Conservation (phyloP, 345 rosid genomes). For the Aethionema arabicum region DNA sequence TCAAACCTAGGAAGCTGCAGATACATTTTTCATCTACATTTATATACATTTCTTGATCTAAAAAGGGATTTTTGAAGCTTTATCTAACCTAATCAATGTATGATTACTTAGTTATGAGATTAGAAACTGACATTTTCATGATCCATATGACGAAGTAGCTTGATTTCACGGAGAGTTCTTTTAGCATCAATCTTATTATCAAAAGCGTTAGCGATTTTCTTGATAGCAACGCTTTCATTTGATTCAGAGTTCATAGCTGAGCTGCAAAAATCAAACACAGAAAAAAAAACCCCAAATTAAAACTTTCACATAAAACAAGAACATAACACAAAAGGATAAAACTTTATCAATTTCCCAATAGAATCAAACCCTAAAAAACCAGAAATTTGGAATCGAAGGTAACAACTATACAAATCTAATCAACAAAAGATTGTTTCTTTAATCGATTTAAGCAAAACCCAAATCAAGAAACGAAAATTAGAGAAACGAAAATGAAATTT, state of each 20-base stretch:
- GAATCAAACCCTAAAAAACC: not conserved
- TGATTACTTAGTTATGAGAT: not conserved
- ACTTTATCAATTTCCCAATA: not conserved
- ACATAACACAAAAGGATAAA: constrained; percentile 18
- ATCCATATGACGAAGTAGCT: constrained; percentile 99
- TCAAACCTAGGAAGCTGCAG: not conserved
- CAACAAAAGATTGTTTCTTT: not conserved
- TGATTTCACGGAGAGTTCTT: constrained; percentile 99
- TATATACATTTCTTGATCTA: not conserved
- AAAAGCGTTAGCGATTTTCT: constrained; percentile 98
- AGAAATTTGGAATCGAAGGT: constrained; percentile 17
- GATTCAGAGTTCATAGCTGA: constrained; percentile 94
- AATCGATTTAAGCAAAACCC: not conserved
- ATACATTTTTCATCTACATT: too few species aligned
- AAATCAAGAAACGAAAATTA: not conserved
- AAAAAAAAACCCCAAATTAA: not conserved
- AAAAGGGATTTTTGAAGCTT: too few species aligned
- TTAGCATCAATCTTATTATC: constrained; percentile 97
- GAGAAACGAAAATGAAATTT: not conserved
- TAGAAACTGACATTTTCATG: constrained; percentile 79
- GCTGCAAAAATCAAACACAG: constrained; percentile 36
- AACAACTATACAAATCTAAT: constrained; percentile 31
- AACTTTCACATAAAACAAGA: not conserved
- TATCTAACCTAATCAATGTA: not conserved
- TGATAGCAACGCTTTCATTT: constrained; percentile 80